Percentiles rank a stretch among this genome's conserved stretches.
Evolutionary conservation across 441 rosid genomes (phyloP).

Genomic region (Jatropha multifida): DNA sequence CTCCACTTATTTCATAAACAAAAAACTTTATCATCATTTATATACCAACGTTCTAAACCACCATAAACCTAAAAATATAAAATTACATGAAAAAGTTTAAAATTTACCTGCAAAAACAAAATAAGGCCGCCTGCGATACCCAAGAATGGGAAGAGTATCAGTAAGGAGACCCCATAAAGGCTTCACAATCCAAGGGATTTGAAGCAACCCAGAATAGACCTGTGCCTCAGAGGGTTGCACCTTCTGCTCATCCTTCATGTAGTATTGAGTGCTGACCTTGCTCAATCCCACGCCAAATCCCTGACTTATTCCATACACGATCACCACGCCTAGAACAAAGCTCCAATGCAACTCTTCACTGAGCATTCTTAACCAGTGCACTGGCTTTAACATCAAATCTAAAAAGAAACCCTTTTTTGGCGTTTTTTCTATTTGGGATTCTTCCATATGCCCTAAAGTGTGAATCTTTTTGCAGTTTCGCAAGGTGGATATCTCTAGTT

Average conservation of each 20-base stretch:
- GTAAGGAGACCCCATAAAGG: conserved; percentile 77
- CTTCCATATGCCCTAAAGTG: conserved; percentile 9
- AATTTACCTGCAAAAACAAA: conserved; percentile 54
- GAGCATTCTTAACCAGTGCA: conserved; percentile 54
- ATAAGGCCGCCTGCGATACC: conserved; percentile 70
- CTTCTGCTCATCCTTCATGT: conserved; percentile 68
- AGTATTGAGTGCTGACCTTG: conserved; percentile 57
- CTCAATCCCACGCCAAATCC: conserved; percentile 58
- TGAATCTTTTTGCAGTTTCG: not conserved
- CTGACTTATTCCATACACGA: conserved; percentile 65
- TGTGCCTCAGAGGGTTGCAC: conserved; percentile 70
- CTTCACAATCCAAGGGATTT: conserved; percentile 69
- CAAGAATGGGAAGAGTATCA: conserved; percentile 58
- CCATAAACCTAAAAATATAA: not conserved
- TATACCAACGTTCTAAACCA: conserved; percentile 10
- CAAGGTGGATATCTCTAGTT: not conserved
- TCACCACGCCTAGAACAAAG: conserved; percentile 59
- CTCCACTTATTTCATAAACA: not conserved
- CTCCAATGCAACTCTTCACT: conserved; percentile 63
- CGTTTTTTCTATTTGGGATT: conserved; percentile 17
- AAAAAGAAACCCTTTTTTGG: conserved; percentile 23
- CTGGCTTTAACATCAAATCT: conserved; percentile 33
- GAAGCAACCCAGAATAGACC: conserved; percentile 48
- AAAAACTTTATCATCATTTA: not conserved
- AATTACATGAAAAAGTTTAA: not conserved